A percentile compares a stretch with the other conserved stretches of the same genome.
Evolutionary conservation across 345 rosid genomes (phyloP).

Genomic region (Linum lewisii): DNA sequence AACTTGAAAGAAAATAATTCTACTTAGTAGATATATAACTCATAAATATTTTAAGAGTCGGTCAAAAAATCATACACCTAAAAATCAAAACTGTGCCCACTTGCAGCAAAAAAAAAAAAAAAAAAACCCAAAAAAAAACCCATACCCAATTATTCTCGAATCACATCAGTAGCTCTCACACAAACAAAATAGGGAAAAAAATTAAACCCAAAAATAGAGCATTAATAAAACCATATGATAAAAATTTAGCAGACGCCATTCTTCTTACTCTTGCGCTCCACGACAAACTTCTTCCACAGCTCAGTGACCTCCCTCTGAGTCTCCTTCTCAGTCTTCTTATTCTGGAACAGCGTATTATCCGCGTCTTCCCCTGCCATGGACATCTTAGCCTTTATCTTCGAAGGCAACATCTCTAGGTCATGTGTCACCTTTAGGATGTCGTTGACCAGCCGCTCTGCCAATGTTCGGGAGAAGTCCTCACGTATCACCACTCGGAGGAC

Average conservation of each 20-base stretch:
- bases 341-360: not conserved
- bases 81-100: no score
- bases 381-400: not conserved
- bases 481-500: conserved; percentile 20
- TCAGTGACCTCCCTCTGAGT: conserved; percentile 14
- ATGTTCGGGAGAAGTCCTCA: conserved; percentile 22
- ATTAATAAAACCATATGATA: no score
- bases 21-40: no score
- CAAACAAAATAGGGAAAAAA: no score
- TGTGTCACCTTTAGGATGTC: conserved; percentile 20
- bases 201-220: not conserved
- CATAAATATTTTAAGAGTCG: no score
- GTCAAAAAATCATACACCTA: no score
- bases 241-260: conserved; percentile 1
- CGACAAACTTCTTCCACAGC: conserved; percentile 18
- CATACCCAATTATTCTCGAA: no score
- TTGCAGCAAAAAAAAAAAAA: no score
- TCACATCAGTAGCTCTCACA: no score
- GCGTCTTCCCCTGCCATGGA: not conserved
- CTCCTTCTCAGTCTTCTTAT: conserved; percentile 8
- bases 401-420: conserved; percentile 18
- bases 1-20: no score
- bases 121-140: no score
- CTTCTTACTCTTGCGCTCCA: conserved; percentile 9
- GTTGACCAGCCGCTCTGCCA: conserved; percentile 18